Conservation (phyloP, 768 basidiomycete genomes). For the Boletus rubescentipes region DNA sequence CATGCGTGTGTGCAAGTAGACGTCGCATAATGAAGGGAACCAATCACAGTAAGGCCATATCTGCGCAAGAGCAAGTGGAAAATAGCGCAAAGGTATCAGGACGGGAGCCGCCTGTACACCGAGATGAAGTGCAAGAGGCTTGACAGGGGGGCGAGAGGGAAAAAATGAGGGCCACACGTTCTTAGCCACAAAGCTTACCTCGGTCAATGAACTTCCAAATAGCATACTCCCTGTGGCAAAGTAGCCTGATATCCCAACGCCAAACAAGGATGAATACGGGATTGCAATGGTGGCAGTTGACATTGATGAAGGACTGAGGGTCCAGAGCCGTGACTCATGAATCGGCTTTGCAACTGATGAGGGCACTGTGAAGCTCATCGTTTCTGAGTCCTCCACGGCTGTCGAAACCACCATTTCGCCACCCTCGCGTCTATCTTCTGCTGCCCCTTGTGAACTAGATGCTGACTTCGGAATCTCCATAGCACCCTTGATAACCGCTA, state of each 20-base stretch:
- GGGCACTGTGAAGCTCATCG: conserved; percentile 11
- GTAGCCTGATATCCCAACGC: conserved; percentile 10
- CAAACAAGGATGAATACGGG: conserved; percentile 30
- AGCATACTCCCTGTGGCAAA: conserved; percentile 43
- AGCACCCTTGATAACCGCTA: conserved; percentile 57
- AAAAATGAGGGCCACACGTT: conserved; percentile 9
- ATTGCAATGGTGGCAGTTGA: conserved; percentile 7
- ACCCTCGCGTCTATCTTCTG: not conserved
- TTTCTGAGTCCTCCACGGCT: conserved; percentile 1
- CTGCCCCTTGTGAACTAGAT: not conserved
- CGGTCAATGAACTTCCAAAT: conserved; percentile 36
- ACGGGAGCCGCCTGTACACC: not conserved
- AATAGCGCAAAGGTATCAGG: not conserved
- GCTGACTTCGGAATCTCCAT: conserved; percentile 27
- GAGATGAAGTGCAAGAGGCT: not conserved
- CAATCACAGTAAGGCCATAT: conserved; percentile 14
- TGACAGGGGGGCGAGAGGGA: not conserved
- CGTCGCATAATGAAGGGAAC: conserved; percentile 1
- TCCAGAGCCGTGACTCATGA: conserved; percentile 24
- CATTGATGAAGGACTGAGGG: not conserved
- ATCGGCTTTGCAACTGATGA: not conserved
- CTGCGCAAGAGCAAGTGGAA: conserved; percentile 1
- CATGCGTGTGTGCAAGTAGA: not conserved
- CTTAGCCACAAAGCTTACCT: conserved; percentile 15
- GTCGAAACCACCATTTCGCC: not conserved